phyloP scores from a whole-genome alignment of 2,329 filamentous ascomycete species.

The Penicillium brevicompactum region DNA sequence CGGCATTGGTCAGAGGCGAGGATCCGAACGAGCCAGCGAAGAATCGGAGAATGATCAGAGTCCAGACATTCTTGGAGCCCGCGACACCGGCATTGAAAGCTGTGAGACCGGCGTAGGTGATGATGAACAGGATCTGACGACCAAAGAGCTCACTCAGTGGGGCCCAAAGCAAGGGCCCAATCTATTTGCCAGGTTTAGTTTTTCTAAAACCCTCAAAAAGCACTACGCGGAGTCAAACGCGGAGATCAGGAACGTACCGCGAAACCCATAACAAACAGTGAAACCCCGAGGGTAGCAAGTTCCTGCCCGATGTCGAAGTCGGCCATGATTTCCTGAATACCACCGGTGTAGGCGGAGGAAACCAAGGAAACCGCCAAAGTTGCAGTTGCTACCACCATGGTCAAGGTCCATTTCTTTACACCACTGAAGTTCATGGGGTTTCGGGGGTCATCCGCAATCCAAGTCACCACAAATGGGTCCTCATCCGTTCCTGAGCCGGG shows the following conservation, averaged over 20 bases:
- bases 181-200: conserved; percentile 25
- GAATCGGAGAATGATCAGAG: conserved; percentile 65
- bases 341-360: conserved; percentile 58
- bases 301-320: conserved; percentile 58
- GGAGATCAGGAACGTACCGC: conserved; percentile 23
- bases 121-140: conserved; percentile 53
- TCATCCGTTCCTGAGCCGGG: conserved; percentile 64
- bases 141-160: conserved; percentile 67
- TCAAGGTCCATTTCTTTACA: conserved; percentile 67
- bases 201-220: neutral
- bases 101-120: conserved; percentile 59
- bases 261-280: conserved; percentile 66
- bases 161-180: conserved; percentile 67
- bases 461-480: conserved; percentile 69
- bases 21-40: conserved; percentile 63
- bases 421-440: conserved; percentile 65
- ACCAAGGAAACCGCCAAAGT: conserved; percentile 71
- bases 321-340: conserved; percentile 47
- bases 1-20: conserved; percentile 50
- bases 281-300: conserved; percentile 63
- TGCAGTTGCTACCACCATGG: conserved; percentile 63
- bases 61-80: conserved; percentile 57
- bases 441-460: conserved; percentile 65
- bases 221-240: neutral
- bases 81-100: conserved; percentile 63